Conservation (phyloP, 148 eudicot genomes). For the Chenopodium album region DNA sequence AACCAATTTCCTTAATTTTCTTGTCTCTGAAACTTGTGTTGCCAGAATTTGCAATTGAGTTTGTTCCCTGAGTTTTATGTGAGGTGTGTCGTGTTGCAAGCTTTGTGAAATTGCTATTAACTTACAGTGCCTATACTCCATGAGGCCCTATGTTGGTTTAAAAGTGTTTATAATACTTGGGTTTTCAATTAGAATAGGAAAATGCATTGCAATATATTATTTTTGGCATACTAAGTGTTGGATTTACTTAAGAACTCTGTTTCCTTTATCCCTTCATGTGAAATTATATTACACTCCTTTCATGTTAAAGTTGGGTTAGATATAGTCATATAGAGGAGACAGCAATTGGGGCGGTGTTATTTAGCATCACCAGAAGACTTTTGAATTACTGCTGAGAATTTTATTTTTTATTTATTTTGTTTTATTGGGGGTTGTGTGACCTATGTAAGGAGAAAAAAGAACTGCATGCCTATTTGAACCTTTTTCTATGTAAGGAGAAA, state of each 20-base stretch:
- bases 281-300: background rate
- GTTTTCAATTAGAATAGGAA: background rate
- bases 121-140: background rate
- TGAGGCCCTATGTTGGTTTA: background rate
- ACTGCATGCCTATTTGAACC: background rate
- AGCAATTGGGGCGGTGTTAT: background rate
- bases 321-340: background rate
- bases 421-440: background rate
- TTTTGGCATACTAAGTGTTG: background rate
- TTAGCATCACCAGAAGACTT: background rate
- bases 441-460: background rate
- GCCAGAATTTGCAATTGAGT: background rate
- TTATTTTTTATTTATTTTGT: no score
- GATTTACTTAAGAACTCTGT: background rate
- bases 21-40: background rate
- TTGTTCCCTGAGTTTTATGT: background rate
- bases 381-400: background rate
- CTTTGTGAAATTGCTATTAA: background rate
- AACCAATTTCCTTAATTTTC: background rate
- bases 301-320: background rate
- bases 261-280: background rate
- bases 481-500: background rate
- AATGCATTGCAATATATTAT: background rate
- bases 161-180: background rate
- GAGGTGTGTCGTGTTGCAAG: background rate